phyloP scores from a whole-genome alignment of 2,329 filamentous ascomycete genomes.

The Orbilia brochopaga region DNA sequence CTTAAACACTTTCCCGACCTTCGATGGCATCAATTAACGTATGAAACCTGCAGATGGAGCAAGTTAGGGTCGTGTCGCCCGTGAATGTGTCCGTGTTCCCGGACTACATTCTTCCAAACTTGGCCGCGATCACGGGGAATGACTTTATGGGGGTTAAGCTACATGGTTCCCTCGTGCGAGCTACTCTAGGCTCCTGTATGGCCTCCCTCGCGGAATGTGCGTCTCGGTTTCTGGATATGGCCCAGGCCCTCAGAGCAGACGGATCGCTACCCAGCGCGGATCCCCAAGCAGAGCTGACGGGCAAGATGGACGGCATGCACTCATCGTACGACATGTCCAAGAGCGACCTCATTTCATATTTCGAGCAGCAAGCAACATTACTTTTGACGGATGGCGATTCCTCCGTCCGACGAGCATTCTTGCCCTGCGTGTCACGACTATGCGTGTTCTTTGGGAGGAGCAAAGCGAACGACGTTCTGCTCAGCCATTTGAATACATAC shows the following conservation, averaged over 20 bases:
- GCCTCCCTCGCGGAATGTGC: constrained; percentile 87
- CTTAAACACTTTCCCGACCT: constrained; percentile 8
- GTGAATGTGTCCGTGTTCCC: constrained; percentile 73
- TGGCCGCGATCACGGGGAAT: constrained; percentile 62
- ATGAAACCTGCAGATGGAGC: constrained; percentile 64
- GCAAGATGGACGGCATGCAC: constrained; percentile 80
- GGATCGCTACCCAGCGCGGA: constrained; percentile 78
- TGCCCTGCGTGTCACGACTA: constrained; percentile 86
- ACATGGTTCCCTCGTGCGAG: constrained; percentile 70
- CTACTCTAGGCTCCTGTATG: constrained; percentile 90
- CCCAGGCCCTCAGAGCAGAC: constrained; percentile 83
- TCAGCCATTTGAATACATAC: constrained; percentile 96
- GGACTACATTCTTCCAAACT: constrained; percentile 69
- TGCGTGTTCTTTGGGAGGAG: constrained; percentile 93
- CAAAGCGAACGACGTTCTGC: constrained; percentile 92
- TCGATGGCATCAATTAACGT: constrained; percentile 18
- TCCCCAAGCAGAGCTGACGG: constrained; percentile 80
- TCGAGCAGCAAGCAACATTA: constrained; percentile 86
- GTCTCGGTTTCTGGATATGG: constrained; percentile 83
- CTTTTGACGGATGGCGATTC: constrained; percentile 85
- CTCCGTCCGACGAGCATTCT: constrained; percentile 85
- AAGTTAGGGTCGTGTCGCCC: constrained; percentile 85
- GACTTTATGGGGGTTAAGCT: constrained; percentile 43
- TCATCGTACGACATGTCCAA: constrained; percentile 58
- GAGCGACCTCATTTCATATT: constrained; percentile 77